Conservation (phyloP, 768 basidiomycete genomes). For the Ramaria sp. region DNA sequence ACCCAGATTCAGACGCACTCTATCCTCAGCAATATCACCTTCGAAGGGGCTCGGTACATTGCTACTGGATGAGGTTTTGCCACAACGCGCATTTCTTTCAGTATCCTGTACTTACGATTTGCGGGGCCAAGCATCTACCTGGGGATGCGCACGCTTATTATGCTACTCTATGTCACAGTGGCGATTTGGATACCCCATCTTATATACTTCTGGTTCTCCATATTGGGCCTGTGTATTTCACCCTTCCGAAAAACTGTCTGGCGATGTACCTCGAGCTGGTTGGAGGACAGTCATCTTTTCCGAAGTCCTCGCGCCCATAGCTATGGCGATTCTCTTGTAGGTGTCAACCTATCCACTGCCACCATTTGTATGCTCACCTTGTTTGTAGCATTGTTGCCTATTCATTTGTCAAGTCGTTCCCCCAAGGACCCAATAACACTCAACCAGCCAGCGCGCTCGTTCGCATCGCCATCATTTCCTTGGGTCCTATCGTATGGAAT, state of each 20-base stretch:
- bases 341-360: slow-evolving; percentile 36
- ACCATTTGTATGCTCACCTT: slow-evolving; percentile 49
- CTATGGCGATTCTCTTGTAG: slow-evolving; percentile 70
- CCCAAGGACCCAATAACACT: slow-evolving; percentile 40
- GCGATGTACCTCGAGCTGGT: slow-evolving; percentile 86
- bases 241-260: slow-evolving; percentile 97
- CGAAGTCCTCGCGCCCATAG: slow-evolving; percentile 76
- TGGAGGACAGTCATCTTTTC: slow-evolving; percentile 87
- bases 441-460: slow-evolving; percentile 76
- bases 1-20: slow-evolving; percentile 98
- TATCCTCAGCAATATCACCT: slow-evolving; percentile 92
- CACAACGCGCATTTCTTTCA: slow-evolving; percentile 89
- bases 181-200: slow-evolving; percentile 86
- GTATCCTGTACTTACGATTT: slow-evolving; percentile 93
- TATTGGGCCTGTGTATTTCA: slow-evolving; percentile 81
- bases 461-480: slow-evolving; percentile 83
- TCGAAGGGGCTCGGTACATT: slow-evolving; percentile 97
- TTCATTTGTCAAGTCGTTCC: slow-evolving; percentile 80
- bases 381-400: slow-evolving; percentile 24
- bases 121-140: slow-evolving; percentile 98
- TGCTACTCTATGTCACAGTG: slow-evolving; percentile 90
- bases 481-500: slow-evolving; percentile 96
- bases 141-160: slow-evolving; percentile 85
- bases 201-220: slow-evolving; percentile 97
- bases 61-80: slow-evolving; percentile 99